Percentiles rank a stretch among this genome's conserved stretches.
Evolutionary conservation across 2,329 filamentous ascomycete species (phyloP).

Genomic region (Cytospora leucostoma): DNA sequence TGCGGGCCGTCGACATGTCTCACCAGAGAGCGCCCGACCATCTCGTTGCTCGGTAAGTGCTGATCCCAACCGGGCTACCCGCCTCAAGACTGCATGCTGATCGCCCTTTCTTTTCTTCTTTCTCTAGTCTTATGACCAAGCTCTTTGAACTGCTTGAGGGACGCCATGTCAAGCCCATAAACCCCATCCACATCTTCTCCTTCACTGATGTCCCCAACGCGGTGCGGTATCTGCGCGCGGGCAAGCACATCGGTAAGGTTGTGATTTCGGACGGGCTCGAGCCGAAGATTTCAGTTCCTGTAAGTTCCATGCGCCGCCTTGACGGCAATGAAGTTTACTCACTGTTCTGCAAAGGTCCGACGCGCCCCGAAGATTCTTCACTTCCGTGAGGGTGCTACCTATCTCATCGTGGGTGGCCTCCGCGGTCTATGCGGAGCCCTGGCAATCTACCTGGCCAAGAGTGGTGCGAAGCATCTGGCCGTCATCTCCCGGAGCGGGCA

Average conservation of each 20-base stretch:
- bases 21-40: conserved; percentile 43
- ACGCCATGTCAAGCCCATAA: neutral
- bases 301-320: conserved; percentile 4
- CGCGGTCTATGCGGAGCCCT: conserved; percentile 37
- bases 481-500: conserved; percentile 34
- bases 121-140: too few relatives aligned
- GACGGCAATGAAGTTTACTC: too few relatives aligned
- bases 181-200: conserved; percentile 27
- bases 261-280: conserved; percentile 36
- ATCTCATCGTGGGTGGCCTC: conserved; percentile 38
- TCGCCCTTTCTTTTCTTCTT: neutral
- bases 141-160: too few relatives aligned
- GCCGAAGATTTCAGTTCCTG: conserved; percentile 28
- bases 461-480: conserved; percentile 36
- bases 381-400: conserved; percentile 30
- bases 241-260: conserved; percentile 36
- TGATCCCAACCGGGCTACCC: too few relatives aligned
- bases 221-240: conserved; percentile 40
- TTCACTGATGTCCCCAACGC: conserved; percentile 36
- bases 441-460: conserved; percentile 34
- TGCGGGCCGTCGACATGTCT: conserved; percentile 24
- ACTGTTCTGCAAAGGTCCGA: neutral
- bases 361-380: conserved; percentile 14
- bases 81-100: neutral
- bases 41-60: neutral